Percentiles rank a stretch among this genome's conserved stretches.
Conservation (phyloP, 139 green algal species). For the Coccomyxa sp. region DNA sequence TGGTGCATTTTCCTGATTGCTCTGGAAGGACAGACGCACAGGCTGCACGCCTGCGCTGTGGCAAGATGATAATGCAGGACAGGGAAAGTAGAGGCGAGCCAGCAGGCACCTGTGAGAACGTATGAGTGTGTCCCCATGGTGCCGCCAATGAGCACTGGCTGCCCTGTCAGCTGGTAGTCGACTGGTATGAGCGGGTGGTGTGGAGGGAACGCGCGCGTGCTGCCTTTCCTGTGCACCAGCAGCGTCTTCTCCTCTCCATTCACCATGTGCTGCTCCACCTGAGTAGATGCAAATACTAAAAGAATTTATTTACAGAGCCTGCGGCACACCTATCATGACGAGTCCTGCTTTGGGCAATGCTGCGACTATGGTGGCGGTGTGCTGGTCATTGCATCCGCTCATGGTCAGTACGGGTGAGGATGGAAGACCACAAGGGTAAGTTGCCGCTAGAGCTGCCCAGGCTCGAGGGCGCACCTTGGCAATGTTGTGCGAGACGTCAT, state of each 20-base stretch:
- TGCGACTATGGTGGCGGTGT: no score
- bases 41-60: not conserved
- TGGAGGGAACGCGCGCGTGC: constrained; percentile 83
- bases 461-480: constrained; percentile 58
- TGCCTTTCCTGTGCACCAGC: constrained; percentile 88
- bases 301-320: no score
- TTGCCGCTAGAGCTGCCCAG: not conserved
- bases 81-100: not conserved
- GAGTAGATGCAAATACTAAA: no score
- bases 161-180: constrained; percentile 85
- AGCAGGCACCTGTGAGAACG: constrained; percentile 73
- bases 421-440: not conserved
- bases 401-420: not conserved
- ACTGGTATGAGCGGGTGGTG: constrained; percentile 87
- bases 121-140: constrained; percentile 89
- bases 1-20: no score
- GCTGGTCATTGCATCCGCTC: no score
- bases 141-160: constrained; percentile 87
- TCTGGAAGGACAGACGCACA: no score
- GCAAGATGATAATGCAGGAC: not conserved
- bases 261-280: constrained; percentile 85
- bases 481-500: constrained; percentile 92
- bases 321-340: no score
- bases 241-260: constrained; percentile 68
- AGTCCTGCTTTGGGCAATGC: no score